These are phyloP conservation scores for Agaricus sinodeliciosus DNA, from an alignment of 768 basidiomycete genomes.

Conservation along the genomic window DNA sequence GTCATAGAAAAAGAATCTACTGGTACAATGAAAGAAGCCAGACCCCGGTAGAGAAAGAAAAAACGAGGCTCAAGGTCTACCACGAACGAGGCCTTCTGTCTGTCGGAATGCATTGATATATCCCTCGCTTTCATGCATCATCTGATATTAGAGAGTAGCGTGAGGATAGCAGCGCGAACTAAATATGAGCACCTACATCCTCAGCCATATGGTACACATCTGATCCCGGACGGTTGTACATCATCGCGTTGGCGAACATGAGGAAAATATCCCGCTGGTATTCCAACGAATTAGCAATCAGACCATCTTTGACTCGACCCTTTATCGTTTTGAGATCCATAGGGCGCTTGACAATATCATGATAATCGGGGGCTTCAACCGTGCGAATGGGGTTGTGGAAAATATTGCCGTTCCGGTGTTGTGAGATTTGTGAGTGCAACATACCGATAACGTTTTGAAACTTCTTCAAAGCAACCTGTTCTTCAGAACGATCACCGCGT, in stretches of 20 bases:
- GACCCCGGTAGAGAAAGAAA: background rate
- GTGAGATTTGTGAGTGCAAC: slow-evolving; percentile 76
- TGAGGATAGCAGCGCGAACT: background rate
- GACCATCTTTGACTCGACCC: slow-evolving; percentile 74
- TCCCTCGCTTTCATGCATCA: slow-evolving; percentile 28
- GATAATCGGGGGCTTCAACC: slow-evolving; percentile 86
- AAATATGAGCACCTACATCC: slow-evolving; percentile 52
- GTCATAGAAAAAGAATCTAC: background rate
- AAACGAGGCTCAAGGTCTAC: slow-evolving; percentile 7
- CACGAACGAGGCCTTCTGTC: slow-evolving; percentile 58
- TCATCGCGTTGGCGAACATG: slow-evolving; percentile 97
- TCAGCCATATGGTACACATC: slow-evolving; percentile 89
- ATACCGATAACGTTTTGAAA: slow-evolving; percentile 80
- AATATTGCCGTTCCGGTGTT: slow-evolving; percentile 83
- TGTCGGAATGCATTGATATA: slow-evolving; percentile 52
- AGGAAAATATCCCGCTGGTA: slow-evolving; percentile 86
- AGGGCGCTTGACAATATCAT: slow-evolving; percentile 87
- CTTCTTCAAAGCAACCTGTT: slow-evolving; percentile 54
- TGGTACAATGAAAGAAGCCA: background rate
- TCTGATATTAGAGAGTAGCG: slow-evolving; percentile 13
- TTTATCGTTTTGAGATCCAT: slow-evolving; percentile 96
- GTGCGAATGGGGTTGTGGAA: slow-evolving; percentile 88
- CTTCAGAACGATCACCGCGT: slow-evolving; percentile 32
- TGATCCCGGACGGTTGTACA: slow-evolving; percentile 87
- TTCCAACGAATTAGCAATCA: slow-evolving; percentile 75